phyloP scores from a whole-genome alignment of 139 green algal species.

The Nannochloris sp. region DNA sequence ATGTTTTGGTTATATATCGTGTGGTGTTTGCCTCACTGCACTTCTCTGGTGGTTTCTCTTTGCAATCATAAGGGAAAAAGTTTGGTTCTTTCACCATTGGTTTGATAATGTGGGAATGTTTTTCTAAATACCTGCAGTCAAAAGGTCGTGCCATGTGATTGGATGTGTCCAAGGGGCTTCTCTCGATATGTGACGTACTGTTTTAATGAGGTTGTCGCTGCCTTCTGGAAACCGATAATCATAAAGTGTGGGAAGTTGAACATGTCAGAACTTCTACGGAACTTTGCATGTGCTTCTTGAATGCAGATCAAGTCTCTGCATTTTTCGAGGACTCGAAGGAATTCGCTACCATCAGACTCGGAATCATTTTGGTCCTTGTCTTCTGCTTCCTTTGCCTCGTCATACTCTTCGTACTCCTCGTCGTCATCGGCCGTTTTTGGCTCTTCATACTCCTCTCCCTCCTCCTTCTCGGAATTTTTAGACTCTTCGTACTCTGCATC shows the following conservation, averaged over 20 bases:
- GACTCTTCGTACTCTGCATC: no score
- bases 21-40: neutral
- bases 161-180: no score
- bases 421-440: no score
- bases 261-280: neutral
- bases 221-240: slow-evolving; percentile 9
- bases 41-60: slow-evolving; percentile 6
- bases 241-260: slow-evolving; percentile 14
- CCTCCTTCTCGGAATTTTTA: no score
- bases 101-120: neutral
- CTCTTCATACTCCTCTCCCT: no score
- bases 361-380: neutral
- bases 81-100: slow-evolving; percentile 10
- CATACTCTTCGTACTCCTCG: no score
- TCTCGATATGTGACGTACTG: neutral
- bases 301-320: slow-evolving; percentile 1
- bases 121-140: neutral
- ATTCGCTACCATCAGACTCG: neutral
- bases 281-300: neutral
- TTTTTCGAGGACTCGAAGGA: neutral
- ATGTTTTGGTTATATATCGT: slow-evolving; percentile 4
- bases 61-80: slow-evolving; percentile 12
- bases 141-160: no score
- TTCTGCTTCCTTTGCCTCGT: neutral
- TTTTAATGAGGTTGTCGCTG: slow-evolving; percentile 8